phyloP scores from a whole-genome alignment of 2,329 filamentous ascomycete genomes.

The Colletotrichum orchidophilum region DNA sequence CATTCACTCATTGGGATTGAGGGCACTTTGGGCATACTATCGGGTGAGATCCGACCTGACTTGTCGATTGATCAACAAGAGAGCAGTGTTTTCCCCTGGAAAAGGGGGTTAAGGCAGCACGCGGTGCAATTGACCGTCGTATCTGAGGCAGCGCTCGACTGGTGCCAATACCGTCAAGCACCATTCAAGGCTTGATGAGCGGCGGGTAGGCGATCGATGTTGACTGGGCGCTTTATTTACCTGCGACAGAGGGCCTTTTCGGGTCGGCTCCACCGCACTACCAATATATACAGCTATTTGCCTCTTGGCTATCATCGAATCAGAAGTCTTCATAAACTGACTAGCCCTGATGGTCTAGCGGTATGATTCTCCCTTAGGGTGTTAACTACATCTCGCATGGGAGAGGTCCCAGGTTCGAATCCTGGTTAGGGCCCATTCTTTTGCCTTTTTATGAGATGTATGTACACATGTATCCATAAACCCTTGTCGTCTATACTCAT shows the following conservation, averaged over 20 bases:
- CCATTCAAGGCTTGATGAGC: background rate
- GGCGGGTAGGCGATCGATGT: background rate
- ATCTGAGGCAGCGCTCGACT: background rate
- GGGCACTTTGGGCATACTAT: background rate
- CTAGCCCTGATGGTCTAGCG: slow-evolving; percentile 18
- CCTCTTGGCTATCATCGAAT: background rate
- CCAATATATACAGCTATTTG: no score
- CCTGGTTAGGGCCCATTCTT: slow-evolving; percentile 19
- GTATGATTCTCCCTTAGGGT: slow-evolving; percentile 23
- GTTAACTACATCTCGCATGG: background rate
- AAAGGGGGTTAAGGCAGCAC: background rate
- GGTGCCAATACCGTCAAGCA: background rate
- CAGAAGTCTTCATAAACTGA: background rate
- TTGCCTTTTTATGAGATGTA: background rate
- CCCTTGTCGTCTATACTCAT: no score
- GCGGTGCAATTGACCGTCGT: background rate
- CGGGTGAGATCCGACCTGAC: background rate
- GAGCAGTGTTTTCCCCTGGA: background rate
- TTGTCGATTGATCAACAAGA: background rate
- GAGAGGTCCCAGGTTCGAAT: slow-evolving; percentile 23
- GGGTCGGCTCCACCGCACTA: background rate
- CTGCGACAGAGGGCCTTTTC: no score
- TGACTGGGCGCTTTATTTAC: no score
- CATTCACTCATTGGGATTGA: background rate
- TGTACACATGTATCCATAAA: no score